Evolutionary conservation across 192 early-diverging fungal genomes (phyloP), one percentile per base, ranked within the genome.

Genomic region (Mortierella claussenii): DNA sequence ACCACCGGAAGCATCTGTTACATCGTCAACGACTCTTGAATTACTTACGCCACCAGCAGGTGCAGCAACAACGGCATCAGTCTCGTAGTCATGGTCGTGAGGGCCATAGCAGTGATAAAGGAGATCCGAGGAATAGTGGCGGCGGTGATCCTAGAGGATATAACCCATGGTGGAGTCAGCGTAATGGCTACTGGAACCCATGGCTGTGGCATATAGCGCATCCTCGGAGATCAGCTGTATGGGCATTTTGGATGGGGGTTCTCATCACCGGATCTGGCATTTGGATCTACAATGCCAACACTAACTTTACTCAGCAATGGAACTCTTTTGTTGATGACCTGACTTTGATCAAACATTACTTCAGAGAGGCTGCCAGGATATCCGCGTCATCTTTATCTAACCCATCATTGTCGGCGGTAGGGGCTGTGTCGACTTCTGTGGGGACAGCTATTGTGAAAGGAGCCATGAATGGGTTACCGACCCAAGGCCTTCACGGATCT

Each of bases 151-250:
- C 34, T 1, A 21, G 20, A 10, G 31, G 53, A 34, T 55, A 55
- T 21, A 55, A 55, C 53, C 53, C 28, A 8, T 55, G 53, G 53
- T 55, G 53, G 53, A 34, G 31, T 52, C 60, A 61, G 9, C 49
- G 37, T n/a, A 18, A 54, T n/a, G 40, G 34, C 0, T 24, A 49
- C 4, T 26, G 37, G 24, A 9, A 28, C 17, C 48, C 31, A 2
- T 55, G 62, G 62, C 31, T 65, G 50, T 54, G 50, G 50, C 50
- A 53, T 31, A 12, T 51, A 24, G 13, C 2, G 31, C 28, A 42
- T 54, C 21, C 36, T n/a, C 7, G 30, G 28, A 20, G 28, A 55
- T 31, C 42, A 7, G 18, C 28, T 2, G 37, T 42, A 10, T 43
- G 28, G 15, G 32, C 30, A 11, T 53, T 65, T 24, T 18, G 6